phyloP scores from a whole-genome alignment of 805 yeast genomes.

The Blastobotrys terrestris region DNA sequence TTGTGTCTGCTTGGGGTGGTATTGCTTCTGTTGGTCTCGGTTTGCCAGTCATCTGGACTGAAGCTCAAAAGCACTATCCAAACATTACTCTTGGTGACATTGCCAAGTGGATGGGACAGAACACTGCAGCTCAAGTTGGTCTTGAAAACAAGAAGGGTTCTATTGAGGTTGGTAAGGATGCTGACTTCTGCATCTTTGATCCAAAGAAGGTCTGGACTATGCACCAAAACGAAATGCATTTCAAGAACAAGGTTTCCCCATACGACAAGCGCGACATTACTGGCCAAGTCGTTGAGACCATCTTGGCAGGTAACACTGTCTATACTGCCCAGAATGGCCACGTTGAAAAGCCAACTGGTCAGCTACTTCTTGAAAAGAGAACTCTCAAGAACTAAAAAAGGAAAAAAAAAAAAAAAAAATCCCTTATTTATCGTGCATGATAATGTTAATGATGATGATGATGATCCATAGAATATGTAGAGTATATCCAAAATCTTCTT shows the following conservation, averaged over 20 bases:
- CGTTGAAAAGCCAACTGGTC: conserved; percentile 51
- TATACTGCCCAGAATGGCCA: conserved; percentile 52
- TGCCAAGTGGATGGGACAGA: conserved; percentile 70
- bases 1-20: conserved; percentile 95
- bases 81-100: conserved; percentile 51
- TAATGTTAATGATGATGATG: not conserved
- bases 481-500: too few species aligned
- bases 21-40: conserved; percentile 91
- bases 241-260: conserved; percentile 85
- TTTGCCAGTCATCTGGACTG: conserved; percentile 72
- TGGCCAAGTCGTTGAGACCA: conserved; percentile 76
- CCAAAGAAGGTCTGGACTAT: conserved; percentile 44
- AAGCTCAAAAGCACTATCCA: conserved; percentile 38
- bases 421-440: not conserved
- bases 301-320: conserved; percentile 68
- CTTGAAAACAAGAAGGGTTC: conserved; percentile 65
- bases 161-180: conserved; percentile 71
- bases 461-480: not conserved
- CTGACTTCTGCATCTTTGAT: conserved; percentile 82
- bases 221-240: conserved; percentile 37
- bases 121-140: conserved; percentile 85
- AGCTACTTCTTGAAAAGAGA: conserved; percentile 56
- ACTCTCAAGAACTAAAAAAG: not conserved
- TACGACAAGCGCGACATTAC: conserved; percentile 62
- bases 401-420: too few species aligned